Percentiles rank a stretch among this genome's conserved stretches.
Evolutionary conservation across 495 filamentous ascomycete genomes (phyloP).

Genomic region (Pyrenopolyporus hunteri): DNA sequence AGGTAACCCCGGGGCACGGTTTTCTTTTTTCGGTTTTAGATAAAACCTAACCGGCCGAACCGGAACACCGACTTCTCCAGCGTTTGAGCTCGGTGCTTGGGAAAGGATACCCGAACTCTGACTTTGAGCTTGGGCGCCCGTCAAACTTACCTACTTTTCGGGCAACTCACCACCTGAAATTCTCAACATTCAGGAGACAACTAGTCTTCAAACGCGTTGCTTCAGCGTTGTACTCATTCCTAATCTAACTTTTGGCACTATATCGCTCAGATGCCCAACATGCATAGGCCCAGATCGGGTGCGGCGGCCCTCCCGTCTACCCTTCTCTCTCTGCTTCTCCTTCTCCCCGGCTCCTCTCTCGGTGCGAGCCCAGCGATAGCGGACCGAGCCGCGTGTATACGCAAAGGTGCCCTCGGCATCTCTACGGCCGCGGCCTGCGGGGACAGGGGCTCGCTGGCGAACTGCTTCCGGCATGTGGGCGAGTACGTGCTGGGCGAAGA

Average conservation of each 20-base stretch:
- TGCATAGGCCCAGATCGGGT: slow-evolving; percentile 12
- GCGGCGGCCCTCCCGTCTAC: slow-evolving; percentile 19
- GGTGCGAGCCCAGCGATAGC: slow-evolving; percentile 9
- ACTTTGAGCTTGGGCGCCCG: background rate
- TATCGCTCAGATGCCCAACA: background rate
- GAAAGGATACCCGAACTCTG: background rate
- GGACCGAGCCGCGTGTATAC: slow-evolving; percentile 43
- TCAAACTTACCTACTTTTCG: slow-evolving; percentile 9
- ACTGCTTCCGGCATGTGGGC: slow-evolving; percentile 41
- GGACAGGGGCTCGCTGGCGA: slow-evolving; percentile 41
- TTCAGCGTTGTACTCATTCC: too few relatives aligned
- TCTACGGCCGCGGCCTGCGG: slow-evolving; percentile 46
- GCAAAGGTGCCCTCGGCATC: slow-evolving; percentile 39
- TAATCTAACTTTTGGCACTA: background rate
- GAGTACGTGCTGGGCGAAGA: slow-evolving; percentile 29
- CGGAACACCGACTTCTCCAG: background rate
- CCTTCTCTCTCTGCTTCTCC: slow-evolving; percentile 25
- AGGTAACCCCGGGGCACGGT: background rate
- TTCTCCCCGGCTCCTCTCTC: slow-evolving; percentile 9
- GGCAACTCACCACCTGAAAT: slow-evolving; percentile 17
- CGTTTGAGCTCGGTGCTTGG: background rate
- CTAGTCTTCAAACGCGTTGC: too few relatives aligned
- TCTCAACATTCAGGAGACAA: too few relatives aligned
- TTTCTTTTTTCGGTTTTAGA: background rate
- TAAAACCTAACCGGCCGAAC: background rate